These are phyloP conservation scores for Persicaria tinctoria DNA, from an alignment of 148 eudicot genomes.

Conservation along the genomic window DNA sequence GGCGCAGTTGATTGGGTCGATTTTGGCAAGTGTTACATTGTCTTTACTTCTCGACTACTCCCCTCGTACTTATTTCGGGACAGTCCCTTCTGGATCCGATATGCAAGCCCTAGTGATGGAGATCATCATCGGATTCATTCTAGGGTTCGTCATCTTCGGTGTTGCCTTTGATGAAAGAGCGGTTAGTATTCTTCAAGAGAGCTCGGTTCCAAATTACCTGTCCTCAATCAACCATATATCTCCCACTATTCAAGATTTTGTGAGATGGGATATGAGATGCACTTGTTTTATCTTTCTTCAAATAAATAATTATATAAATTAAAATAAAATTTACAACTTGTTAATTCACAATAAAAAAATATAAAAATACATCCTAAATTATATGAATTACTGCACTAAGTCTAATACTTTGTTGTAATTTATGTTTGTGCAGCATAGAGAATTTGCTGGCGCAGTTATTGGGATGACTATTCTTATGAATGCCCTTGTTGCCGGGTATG, in stretches of 20 bases:
- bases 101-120: constrained; percentile 38
- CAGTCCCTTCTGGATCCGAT: constrained; percentile 43
- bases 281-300: too few relatives aligned
- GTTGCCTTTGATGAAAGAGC: constrained; percentile 57
- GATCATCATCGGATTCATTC: constrained; percentile 39
- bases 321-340: too few relatives aligned
- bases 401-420: not conserved
- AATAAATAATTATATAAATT: too few relatives aligned
- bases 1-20: constrained; percentile 46
- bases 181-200: constrained; percentile 15
- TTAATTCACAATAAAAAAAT: too few relatives aligned
- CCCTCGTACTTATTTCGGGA: constrained; percentile 33
- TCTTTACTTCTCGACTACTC: constrained; percentile 30
- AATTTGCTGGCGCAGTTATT: constrained; percentile 55
- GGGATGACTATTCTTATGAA: constrained; percentile 52
- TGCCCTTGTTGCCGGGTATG: constrained; percentile 50
- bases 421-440: constrained; percentile 34
- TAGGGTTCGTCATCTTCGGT: constrained; percentile 67
- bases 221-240: too few relatives aligned
- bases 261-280: too few relatives aligned
- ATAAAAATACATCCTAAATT: too few relatives aligned
- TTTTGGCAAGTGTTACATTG: constrained; percentile 47
- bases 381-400: too few relatives aligned
- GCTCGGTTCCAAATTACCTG: too few relatives aligned
- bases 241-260: too few relatives aligned